Base-by-base conservation (phyloP, 2,329 filamentous ascomycete genomes). In the Arthrobotrys sinensis region DNA sequence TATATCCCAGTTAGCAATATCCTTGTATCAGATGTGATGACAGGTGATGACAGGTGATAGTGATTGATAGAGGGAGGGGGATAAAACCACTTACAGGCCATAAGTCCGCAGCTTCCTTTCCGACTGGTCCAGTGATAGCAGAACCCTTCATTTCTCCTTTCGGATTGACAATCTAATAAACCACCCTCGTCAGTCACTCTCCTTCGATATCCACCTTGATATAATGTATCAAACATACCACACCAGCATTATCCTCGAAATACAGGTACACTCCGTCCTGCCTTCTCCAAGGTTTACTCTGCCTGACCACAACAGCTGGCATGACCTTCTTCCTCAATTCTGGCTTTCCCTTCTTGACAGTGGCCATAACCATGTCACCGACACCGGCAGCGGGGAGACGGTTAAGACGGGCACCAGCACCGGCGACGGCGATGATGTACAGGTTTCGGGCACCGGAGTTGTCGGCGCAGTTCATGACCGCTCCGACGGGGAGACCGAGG, bases 141-240 rank as follows among this genome's bases (percentile, higher is more conserved):
- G 94, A 97, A 86, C 96, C 96, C 92, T 99, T 99, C 96, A 99
- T 99, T 90, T 99, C 96, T 89, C 96, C 96, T 93, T 99, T 99
- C 88, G 95, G 94, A 90, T 99, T 99, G 90, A 99, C 96, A 85
- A 99, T 99, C 93, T 96, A 80, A 55, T n/a, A 53, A 24, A 70
- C 21, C 19, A 43, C 19, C 38, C 28, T 28, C 16, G 48, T 64
- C 32, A 57, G 52, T 43, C 62, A n/a, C 36, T 70, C 46, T 53
- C 32, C 64, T 45, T 45, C 14, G 40, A 46, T 70, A 67, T 79
- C 73, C n/a, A 79, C 40, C 69, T 14, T 64, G 16, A 60, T n/a
- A 53, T 67, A 46, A 38, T 16, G 7, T 45, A 65, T 32, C 79
- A 45, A 72, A 94, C 92, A 87, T 88, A 95, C 93, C 85, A 99